These are phyloP conservation scores for Citrus inodora DNA, from an alignment of 345 rosid genomes.

Conservation along the genomic window DNA sequence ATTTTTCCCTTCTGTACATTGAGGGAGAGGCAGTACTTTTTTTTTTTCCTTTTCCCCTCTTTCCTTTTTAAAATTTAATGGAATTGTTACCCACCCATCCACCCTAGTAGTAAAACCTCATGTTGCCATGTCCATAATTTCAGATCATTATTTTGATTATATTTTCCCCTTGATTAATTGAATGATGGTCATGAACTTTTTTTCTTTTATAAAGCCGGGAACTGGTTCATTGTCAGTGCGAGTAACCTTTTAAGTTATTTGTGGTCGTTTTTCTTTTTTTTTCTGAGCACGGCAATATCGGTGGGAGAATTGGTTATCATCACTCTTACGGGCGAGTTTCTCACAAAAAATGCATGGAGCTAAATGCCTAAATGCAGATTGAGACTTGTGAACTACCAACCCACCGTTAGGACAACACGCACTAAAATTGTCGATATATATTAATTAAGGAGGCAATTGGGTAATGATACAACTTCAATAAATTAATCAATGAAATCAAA, in stretches of 20 bases:
- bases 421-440: neutral
- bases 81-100: neutral
- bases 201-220: no score
- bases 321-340: neutral
- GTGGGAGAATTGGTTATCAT: no score
- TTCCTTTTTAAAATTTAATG: neutral
- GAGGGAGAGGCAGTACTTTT: constrained; percentile 22
- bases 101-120: neutral
- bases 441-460: neutral
- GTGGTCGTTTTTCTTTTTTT: no score
- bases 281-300: no score
- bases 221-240: no score
- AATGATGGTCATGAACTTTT: no score
- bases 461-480: neutral
- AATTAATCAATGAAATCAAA: no score
- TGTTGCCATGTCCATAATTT: neutral
- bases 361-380: neutral
- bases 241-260: no score
- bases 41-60: neutral
- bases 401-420: neutral
- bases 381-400: constrained; percentile 4
- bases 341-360: neutral
- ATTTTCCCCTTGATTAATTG: neutral
- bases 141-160: neutral
- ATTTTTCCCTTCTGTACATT: constrained; percentile 31